Evolutionary conservation across 2,329 filamentous ascomycete genomes (phyloP), one percentile per base, ranked within the genome.

Genomic region (Neospermospora avenae): DNA sequence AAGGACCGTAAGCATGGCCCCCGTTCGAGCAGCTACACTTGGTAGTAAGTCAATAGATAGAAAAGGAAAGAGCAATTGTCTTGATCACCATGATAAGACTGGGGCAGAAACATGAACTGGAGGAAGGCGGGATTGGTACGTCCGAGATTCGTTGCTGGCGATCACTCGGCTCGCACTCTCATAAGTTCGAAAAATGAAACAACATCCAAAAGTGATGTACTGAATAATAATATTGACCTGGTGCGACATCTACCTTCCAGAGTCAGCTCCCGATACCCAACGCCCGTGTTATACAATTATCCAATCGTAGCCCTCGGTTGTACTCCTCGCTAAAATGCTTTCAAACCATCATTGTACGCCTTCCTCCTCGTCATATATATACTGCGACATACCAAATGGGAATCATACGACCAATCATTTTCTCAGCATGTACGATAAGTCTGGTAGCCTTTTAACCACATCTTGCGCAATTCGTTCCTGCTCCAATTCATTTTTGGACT

Each of bases 341-440:
- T 10, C 20, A 16, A 34, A 2, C 11, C 13, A 13, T 22, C 28
- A 10, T 24, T 35, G 22, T 18, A 22, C 18, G 13, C 14, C 37
- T 28, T 20, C 6, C 25, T 22, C 10, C n/a, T 45, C 44, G 13
- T 45, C 24, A 31, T 35, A 14, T 35, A 48, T 49, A 16, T 48
- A 41, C 55, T 48, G 5, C 14, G 13, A 39, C 22, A 7, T 20
- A 4, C n/a, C n/a, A n/a, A n/a, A n/a, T n/a, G n/a, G n/a, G n/a
- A n/a, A n/a, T n/a, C n/a, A 11, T 24, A 41, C 24, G 31, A 25
- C 14, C 14, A 16, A 41, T 57, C 42, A 71, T 46, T 65, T 64
- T 31, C 63, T 66, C 14, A 75, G 59, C 73, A 75, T 75, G 63
- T 74, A 75, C 13, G 68, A 69, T 16, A 75, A 61, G 62, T 75